These are phyloP conservation scores for Neonectria coccinea DNA, from an alignment of 2,329 filamentous ascomycete genomes.

Conservation along the genomic window DNA sequence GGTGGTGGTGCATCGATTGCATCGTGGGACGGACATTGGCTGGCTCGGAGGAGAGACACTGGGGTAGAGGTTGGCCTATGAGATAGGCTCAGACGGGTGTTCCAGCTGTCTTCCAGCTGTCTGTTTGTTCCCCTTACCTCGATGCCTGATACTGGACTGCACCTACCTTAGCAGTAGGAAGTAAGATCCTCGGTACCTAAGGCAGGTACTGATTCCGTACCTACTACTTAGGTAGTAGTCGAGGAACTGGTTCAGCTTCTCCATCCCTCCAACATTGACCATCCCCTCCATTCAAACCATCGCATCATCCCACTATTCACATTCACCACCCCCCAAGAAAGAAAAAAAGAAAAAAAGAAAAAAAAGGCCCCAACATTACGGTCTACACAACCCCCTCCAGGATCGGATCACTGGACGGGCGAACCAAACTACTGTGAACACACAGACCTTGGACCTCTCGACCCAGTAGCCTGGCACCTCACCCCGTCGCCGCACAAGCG, in stretches of 20 bases:
- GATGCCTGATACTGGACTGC: conserved; percentile 6
- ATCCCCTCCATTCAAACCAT: neutral
- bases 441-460: conserved; percentile 32
- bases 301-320: neutral
- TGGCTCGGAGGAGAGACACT: conserved; percentile 6
- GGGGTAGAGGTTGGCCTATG: neutral
- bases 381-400: conserved; percentile 7
- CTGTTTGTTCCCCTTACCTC: neutral
- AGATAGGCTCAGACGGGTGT: too few relatives aligned
- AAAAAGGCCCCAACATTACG: conserved; percentile 11
- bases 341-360: neutral
- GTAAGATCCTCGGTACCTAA: too few relatives aligned
- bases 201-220: too few relatives aligned
- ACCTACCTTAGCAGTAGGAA: neutral
- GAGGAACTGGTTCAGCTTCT: conserved; percentile 33
- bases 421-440: conserved; percentile 30
- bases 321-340: neutral
- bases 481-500: conserved; percentile 8
- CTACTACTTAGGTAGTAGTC: neutral
- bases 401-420: conserved; percentile 16
- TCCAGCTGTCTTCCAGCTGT: neutral
- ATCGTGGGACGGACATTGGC: conserved; percentile 14
- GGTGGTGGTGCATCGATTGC: conserved; percentile 7
- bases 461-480: conserved; percentile 6
- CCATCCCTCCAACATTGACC: neutral